Evolutionary conservation across 2,329 filamentous ascomycete species (phyloP), one percentile per base, ranked within the genome.

Genomic region (Cadophora sp.): DNA sequence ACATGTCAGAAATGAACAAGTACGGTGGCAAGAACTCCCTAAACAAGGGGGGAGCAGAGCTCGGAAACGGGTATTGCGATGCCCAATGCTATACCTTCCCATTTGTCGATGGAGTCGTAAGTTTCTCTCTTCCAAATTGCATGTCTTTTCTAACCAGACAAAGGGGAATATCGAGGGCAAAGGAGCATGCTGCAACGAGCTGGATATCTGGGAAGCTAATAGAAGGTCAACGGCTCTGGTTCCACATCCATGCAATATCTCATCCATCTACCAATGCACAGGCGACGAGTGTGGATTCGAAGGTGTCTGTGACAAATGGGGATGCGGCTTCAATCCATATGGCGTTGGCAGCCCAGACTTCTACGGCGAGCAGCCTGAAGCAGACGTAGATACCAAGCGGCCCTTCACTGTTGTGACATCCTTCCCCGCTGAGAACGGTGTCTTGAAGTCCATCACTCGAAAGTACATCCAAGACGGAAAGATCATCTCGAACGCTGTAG

Each of bases 141-240:
- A 27, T 16, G 1, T 8, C 9, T 1, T 1, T 14, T n/a, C 51
- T 59, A 53, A 65, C 11, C 70, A 14, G 83, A 79, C 65, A 82
- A 86, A 87, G 75, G 80, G 84, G 39, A 87, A 86, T 63, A 74
- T 77, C 27, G 85, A 84, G 45, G 77, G 79, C 47, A 80, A 83
- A 62, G 89, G 89, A 71, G 81, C 87, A 41, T 91, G 89, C 83
- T 91, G 89, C 77, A 80, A 84, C 50, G 89, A 91, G 78, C 88
- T 91, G 84, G 89, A 91, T 73, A 83, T 89, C 75, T 89, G 87
- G 87, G 87, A 89, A 77, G 86, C 86, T 59, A 89, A 89, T 80
- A 82, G 79, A 66, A 82, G 87, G 71, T 83, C 86, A 30, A 82
- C 81, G 20, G 86, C 86, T 30, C 81, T 83, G 68, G 89, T 87